A percentile compares a stretch with the other conserved stretches of the same genome.
Conservation (phyloP, 2,329 filamentous ascomycete genomes). For the Cordyceps sp. region DNA sequence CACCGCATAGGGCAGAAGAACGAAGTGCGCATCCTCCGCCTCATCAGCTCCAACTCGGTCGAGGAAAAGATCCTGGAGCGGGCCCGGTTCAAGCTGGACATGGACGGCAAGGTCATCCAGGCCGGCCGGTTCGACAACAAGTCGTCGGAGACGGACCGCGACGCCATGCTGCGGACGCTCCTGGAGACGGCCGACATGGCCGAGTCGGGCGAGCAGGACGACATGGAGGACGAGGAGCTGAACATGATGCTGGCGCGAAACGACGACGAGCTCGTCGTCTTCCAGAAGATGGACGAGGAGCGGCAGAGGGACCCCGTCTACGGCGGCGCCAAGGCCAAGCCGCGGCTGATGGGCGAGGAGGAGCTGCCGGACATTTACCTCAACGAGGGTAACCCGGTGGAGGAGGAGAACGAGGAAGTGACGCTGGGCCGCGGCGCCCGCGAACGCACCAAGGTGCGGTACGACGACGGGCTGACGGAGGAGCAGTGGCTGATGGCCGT, state of each 20-base stretch:
- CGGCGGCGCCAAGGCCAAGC: slow-evolving; percentile 50
- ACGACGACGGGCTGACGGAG: slow-evolving; percentile 93
- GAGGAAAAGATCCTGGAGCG: slow-evolving; percentile 98
- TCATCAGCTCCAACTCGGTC: slow-evolving; percentile 93
- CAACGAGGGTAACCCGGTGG: slow-evolving; percentile 64
- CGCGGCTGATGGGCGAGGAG: slow-evolving; percentile 71
- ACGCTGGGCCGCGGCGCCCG: slow-evolving; percentile 75
- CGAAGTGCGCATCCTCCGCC: slow-evolving; percentile 85
- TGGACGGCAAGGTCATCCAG: slow-evolving; percentile 99
- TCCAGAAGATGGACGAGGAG: slow-evolving; percentile 73
- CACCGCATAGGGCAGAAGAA: slow-evolving; percentile 99
- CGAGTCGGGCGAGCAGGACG: slow-evolving; percentile 62
- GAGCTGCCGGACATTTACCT: slow-evolving; percentile 93
- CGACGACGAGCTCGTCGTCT: slow-evolving; percentile 60
- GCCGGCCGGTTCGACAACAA: slow-evolving; percentile 99
- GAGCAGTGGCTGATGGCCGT: slow-evolving; percentile 98
- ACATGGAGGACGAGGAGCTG: slow-evolving; percentile 97
- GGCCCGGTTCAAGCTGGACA: slow-evolving; percentile 94
- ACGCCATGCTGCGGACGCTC: slow-evolving; percentile 87
- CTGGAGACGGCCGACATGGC: slow-evolving; percentile 67
- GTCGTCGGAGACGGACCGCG: slow-evolving; percentile 94
- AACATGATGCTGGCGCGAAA: slow-evolving; percentile 86
- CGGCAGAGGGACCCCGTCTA: slow-evolving; percentile 51
- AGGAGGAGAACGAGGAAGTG: slow-evolving; percentile 63
- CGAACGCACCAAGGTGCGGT: slow-evolving; percentile 85